Evolutionary conservation across 139 green algal genomes (phyloP).

Genomic region (Edaphochlamys debaryana): DNA sequence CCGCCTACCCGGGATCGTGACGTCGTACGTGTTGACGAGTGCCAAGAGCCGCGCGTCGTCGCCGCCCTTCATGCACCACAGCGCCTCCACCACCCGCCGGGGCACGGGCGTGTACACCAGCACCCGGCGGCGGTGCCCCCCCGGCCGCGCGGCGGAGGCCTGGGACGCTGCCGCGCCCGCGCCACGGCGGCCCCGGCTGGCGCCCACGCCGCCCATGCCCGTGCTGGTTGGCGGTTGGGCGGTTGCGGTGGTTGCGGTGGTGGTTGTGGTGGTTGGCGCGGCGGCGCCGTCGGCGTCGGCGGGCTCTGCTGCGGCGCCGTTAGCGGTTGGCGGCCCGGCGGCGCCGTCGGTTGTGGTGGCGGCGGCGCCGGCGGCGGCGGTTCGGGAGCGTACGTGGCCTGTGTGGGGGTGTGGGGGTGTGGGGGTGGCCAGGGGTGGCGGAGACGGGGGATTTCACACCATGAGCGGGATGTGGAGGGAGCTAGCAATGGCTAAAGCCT

Average conservation of each 20-base stretch:
- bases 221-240: too few species aligned
- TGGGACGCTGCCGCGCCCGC: neutral
- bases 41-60: slow-evolving; percentile 59
- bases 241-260: neutral
- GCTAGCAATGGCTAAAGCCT: too few species aligned
- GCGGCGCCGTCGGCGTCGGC: neutral
- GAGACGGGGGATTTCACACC: too few species aligned
- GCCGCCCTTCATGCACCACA: slow-evolving; percentile 56
- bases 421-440: too few species aligned
- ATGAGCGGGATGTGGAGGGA: too few species aligned
- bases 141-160: too few species aligned
- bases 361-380: too few species aligned
- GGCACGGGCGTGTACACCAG: slow-evolving; percentile 36
- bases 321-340: too few species aligned
- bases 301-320: too few species aligned
- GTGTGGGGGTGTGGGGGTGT: too few species aligned
- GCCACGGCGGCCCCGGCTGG: neutral
- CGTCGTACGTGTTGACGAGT: slow-evolving; percentile 45
- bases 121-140: neutral
- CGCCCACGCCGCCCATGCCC: neutral
- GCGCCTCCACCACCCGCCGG: slow-evolving; percentile 22
- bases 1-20: slow-evolving; percentile 59
- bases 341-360: too few species aligned
- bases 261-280: neutral
- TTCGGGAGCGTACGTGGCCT: too few species aligned